These are phyloP conservation scores for Boletales sp. DNA, from an alignment of 768 basidiomycete genomes.

Conservation along the genomic window DNA sequence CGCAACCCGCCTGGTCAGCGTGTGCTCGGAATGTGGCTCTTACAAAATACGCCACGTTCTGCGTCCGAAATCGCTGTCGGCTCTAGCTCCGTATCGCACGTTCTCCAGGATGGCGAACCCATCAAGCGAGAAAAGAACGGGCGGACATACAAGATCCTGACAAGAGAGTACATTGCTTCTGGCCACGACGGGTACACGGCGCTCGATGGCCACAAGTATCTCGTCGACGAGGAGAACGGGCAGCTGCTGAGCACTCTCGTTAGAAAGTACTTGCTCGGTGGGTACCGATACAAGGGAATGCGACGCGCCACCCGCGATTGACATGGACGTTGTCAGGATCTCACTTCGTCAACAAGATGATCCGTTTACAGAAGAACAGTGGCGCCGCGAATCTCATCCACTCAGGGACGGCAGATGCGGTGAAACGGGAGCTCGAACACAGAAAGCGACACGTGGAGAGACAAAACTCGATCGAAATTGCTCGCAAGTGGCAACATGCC, in stretches of 20 bases:
- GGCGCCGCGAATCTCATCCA: slow-evolving; percentile 33
- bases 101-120: slow-evolving; percentile 44
- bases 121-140: slow-evolving; percentile 52
- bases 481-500: slow-evolving; percentile 48
- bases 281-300: neutral
- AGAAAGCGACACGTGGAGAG: slow-evolving; percentile 28
- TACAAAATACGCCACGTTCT: slow-evolving; percentile 32
- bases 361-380: slow-evolving; percentile 32
- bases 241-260: slow-evolving; percentile 76
- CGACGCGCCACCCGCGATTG: slow-evolving; percentile 4
- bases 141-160: slow-evolving; percentile 72
- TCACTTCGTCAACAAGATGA: slow-evolving; percentile 67
- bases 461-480: slow-evolving; percentile 24
- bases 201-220: slow-evolving; percentile 59
- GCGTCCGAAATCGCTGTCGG: slow-evolving; percentile 16
- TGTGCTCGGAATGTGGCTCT: slow-evolving; percentile 67
- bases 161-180: slow-evolving; percentile 81
- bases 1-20: slow-evolving; percentile 65
- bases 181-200: slow-evolving; percentile 81
- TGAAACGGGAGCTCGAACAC: slow-evolving; percentile 47
- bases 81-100: slow-evolving; percentile 26
- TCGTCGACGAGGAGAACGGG: slow-evolving; percentile 84
- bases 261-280: slow-evolving; percentile 81
- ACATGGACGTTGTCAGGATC: slow-evolving; percentile 45
- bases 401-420: slow-evolving; percentile 40